Base-by-base conservation (phyloP, 2,329 filamentous ascomycete genomes). In the Trichoderma koningii region DNA sequence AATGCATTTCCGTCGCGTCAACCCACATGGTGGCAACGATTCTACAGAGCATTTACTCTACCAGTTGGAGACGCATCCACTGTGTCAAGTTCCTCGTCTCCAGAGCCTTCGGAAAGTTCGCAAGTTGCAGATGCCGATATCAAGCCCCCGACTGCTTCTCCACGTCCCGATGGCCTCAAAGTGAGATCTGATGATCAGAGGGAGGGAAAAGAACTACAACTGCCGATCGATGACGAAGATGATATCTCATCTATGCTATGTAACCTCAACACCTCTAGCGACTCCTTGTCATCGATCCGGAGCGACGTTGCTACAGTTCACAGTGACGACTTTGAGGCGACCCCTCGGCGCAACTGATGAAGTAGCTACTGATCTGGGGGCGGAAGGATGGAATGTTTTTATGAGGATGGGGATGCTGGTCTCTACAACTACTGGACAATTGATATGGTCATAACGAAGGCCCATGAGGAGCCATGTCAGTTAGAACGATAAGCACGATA, bases 11-110 rank as follows among this genome's bases (percentile, higher is more conserved):
- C 67, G 47, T 63, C 68, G 30, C 67, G 64, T 10, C 67, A 73
- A 7, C 66, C 68, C 26, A 69, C 65, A 6, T 76, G 74, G 74
- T 66, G 68, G 23, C 74, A 75, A 50, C 66, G 71, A 15, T 10
- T 78, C 1, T 55, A 67, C 55, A 70, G 69, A 12, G 67, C 68
- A 1, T 69, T 78, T 34, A 70, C 68, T 5, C 56, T 76, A 15
- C 76, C 76, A 2, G 19, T 70, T 1, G 77, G 77, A 5, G 74
- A 69, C 63, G 76, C 75, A 7, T 78, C 75, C 0, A 79, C 77
- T 1, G 74, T 79, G 55, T 69, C 69, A 30, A 76, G 70, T 45
- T 70, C 68, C n/a, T 74, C 75, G 2, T 21, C 41, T 7, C 66
- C 69, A 15, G 68, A 63, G 26, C 68, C 69, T 23, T 67, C 68